A percentile compares a stretch with the other conserved stretches of the same genome.
These are phyloP conservation scores for Boeremia lycopersici DNA, from an alignment of 2,329 filamentous ascomycete species.

Conservation along the genomic window DNA sequence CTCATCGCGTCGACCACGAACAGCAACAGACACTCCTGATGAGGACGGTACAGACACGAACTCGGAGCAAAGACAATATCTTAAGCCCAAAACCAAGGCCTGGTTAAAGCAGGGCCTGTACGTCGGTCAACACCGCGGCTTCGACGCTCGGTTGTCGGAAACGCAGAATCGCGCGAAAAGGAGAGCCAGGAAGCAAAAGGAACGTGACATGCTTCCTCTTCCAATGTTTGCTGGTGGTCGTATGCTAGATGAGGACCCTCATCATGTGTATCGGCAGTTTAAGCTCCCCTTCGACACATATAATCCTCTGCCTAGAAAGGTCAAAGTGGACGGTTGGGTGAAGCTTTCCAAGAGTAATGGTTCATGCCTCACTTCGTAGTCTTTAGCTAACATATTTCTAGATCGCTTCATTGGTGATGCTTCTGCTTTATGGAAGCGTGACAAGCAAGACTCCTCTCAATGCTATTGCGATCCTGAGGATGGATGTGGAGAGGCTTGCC, in stretches of 20 bases:
- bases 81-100: conserved; percentile 64
- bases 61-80: conserved; percentile 23
- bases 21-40: conserved; percentile 23
- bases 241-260: conserved; percentile 65
- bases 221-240: conserved; percentile 80
- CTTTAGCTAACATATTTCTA: conserved; percentile 45
- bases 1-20: conserved; percentile 33
- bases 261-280: conserved; percentile 68
- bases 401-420: conserved; percentile 91
- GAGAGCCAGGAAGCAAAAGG: conserved; percentile 43
- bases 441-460: conserved; percentile 73
- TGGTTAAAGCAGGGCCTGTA: conserved; percentile 86
- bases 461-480: conserved; percentile 64
- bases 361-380: neutral
- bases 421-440: conserved; percentile 79
- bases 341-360: conserved; percentile 86
- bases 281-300: conserved; percentile 90
- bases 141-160: conserved; percentile 53
- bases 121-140: conserved; percentile 71
- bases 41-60: conserved; percentile 20
- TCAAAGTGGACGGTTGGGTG: conserved; percentile 91
- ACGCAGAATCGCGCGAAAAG: conserved; percentile 50
- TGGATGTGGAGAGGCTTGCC: conserved; percentile 86
- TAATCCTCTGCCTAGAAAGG: conserved; percentile 82
- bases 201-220: conserved; percentile 68